A percentile compares a stretch with the other conserved stretches of the same genome.
phyloP scores from a whole-genome alignment of 2,329 filamentous ascomycete species.

The Penicillium crustosum region DNA sequence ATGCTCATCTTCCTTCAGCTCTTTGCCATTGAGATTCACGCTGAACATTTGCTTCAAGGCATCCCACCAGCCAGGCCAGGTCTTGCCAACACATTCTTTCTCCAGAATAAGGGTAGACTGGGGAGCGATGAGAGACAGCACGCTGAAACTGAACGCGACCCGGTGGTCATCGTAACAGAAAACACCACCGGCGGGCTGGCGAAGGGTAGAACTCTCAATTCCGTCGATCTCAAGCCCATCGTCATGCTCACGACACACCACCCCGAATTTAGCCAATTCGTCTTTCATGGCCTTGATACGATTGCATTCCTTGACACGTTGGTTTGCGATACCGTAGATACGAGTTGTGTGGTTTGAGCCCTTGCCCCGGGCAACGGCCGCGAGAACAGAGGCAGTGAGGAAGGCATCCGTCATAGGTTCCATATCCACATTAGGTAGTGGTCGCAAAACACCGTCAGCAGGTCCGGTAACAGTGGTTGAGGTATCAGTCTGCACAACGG shows the following conservation, averaged over 20 bases:
- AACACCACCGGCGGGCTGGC: conserved; percentile 64
- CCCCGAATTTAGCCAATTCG: conserved; percentile 89
- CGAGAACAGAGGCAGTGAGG: conserved; percentile 88
- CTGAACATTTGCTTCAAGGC: conserved; percentile 75
- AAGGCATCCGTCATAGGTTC: conserved; percentile 99
- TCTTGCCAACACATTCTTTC: conserved; percentile 92
- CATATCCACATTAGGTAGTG: conserved; percentile 87
- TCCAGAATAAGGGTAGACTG: conserved; percentile 76
- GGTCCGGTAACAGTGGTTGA: conserved; percentile 95
- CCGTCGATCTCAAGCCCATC: conserved; percentile 79
- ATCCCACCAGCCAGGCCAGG: conserved; percentile 99
- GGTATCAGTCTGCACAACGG: conserved; percentile 75
- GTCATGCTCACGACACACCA: conserved; percentile 80
- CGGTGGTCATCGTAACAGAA: conserved; percentile 97
- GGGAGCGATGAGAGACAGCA: conserved; percentile 72
- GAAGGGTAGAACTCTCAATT: conserved; percentile 51
- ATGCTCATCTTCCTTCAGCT: conserved; percentile 48
- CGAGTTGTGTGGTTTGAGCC: conserved; percentile 64
- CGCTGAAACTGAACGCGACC: conserved; percentile 97
- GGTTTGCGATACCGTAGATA: conserved; percentile 94
- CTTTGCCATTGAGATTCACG: conserved; percentile 72
- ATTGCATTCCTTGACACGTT: conserved; percentile 97
- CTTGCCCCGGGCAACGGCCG: conserved; percentile 78
- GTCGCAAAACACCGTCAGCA: conserved; percentile 67
- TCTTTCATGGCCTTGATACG: conserved; percentile 94